These are phyloP conservation scores for Tirmania nivea DNA, from an alignment of 495 filamentous ascomycete species.

Conservation along the genomic window DNA sequence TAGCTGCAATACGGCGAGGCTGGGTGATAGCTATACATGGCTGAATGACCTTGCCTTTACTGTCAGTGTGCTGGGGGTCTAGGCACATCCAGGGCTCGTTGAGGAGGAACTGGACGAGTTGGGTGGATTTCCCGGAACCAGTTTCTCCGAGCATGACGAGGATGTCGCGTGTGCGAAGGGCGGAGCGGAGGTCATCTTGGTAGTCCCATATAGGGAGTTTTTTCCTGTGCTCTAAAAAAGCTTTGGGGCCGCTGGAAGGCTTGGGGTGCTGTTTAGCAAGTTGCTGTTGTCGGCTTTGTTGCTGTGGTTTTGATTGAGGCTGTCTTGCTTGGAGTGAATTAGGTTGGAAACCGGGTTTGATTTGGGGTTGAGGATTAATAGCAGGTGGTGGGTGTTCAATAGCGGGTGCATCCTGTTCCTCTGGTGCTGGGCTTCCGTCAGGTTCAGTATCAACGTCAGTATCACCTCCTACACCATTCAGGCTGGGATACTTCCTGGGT, in stretches of 20 bases:
- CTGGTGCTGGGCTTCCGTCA: not conserved
- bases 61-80: not conserved
- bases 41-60: conserved; percentile 23
- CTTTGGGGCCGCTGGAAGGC: conserved; percentile 9
- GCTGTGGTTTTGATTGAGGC: not conserved
- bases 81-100: conserved; percentile 45
- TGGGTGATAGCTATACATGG: conserved; percentile 73
- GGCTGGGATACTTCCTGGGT: not conserved
- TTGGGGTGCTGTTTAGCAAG: not conserved
- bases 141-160: conserved; percentile 83
- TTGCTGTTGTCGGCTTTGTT: not conserved
- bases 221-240: conserved; percentile 32
- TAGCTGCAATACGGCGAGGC: conserved; percentile 80
- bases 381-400: not conserved
- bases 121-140: conserved; percentile 89
- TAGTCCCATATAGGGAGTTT: conserved; percentile 64
- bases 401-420: not conserved
- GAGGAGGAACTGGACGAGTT: conserved; percentile 77
- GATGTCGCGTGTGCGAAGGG: conserved; percentile 46
- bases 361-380: not conserved
- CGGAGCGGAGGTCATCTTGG: conserved; percentile 42
- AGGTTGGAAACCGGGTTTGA: not conserved
- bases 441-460: not conserved
- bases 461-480: not conserved
- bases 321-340: not conserved